phyloP scores from a whole-genome alignment of 495 filamentous ascomycete species.

The Xylaria sp. region DNA sequence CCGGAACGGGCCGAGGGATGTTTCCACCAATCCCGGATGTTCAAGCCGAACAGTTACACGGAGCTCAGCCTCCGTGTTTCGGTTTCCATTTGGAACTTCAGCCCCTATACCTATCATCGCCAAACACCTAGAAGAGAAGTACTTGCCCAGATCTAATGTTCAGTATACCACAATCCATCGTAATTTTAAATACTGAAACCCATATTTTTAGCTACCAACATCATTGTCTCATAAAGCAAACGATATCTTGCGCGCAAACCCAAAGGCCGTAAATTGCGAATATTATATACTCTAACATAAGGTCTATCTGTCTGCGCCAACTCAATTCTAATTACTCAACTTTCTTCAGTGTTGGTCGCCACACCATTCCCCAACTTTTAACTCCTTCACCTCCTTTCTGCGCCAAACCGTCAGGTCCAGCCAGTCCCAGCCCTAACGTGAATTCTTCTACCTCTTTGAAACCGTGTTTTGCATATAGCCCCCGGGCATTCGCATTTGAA shows the following conservation, averaged over 20 bases:
- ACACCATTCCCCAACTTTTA: conserved; percentile 22
- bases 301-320: too few species aligned
- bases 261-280: not conserved
- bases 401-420: conserved; percentile 23
- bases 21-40: conserved; percentile 22
- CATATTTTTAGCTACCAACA: too few species aligned
- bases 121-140: not conserved
- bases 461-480: conserved; percentile 22
- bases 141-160: not conserved
- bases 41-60: conserved; percentile 6
- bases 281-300: not conserved
- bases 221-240: not conserved
- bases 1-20: not conserved
- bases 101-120: not conserved
- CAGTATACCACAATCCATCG: not conserved
- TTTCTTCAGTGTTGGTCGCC: conserved; percentile 24
- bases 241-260: not conserved
- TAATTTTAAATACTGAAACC: too few species aligned
- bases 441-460: conserved; percentile 23
- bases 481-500: conserved; percentile 11
- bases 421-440: conserved; percentile 9
- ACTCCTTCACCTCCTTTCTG: conserved; percentile 21
- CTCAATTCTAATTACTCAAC: not conserved
- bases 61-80: conserved; percentile 18
- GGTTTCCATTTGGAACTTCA: not conserved